Evolutionary conservation across 768 basidiomycete genomes (phyloP).

Genomic region (Sarcomyxa edulis): DNA sequence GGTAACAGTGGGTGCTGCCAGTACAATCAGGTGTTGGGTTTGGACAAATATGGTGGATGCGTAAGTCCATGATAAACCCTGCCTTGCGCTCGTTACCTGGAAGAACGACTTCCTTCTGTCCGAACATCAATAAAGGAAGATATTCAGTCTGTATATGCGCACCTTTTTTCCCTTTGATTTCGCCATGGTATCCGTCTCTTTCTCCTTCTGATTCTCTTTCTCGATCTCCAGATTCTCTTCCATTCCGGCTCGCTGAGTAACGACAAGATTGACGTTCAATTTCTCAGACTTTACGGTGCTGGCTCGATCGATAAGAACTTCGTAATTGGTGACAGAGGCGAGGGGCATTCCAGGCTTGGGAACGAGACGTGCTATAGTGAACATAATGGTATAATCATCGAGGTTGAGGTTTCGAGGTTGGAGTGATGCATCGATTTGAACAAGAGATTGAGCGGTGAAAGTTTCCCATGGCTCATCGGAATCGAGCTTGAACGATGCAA

Average conservation of each 20-base stretch:
- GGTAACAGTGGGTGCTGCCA: too few species aligned
- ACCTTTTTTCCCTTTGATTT: background rate
- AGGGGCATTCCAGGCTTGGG: conserved; percentile 1
- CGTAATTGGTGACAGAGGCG: background rate
- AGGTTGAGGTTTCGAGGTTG: background rate
- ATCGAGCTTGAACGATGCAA: too few species aligned
- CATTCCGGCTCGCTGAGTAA: background rate
- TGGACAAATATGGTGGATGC: too few species aligned
- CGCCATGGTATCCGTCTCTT: background rate
- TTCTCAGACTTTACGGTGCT: too few species aligned
- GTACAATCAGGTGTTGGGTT: too few species aligned
- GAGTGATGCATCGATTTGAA: conserved; percentile 1
- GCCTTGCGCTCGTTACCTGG: too few species aligned
- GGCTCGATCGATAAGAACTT: background rate
- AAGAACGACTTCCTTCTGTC: too few species aligned
- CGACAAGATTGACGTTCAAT: background rate
- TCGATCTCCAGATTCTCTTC: background rate
- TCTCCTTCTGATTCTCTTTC: conserved; percentile 1
- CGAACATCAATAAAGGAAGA: too few species aligned
- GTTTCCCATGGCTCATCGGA: too few species aligned
- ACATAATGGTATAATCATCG: background rate
- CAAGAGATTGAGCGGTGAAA: background rate
- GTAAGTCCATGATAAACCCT: too few species aligned
- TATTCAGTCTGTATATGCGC: too few species aligned
- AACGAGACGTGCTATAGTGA: background rate